Conservation (phyloP, 2,329 filamentous ascomycete genomes). For the Fusarium anguioides region DNA sequence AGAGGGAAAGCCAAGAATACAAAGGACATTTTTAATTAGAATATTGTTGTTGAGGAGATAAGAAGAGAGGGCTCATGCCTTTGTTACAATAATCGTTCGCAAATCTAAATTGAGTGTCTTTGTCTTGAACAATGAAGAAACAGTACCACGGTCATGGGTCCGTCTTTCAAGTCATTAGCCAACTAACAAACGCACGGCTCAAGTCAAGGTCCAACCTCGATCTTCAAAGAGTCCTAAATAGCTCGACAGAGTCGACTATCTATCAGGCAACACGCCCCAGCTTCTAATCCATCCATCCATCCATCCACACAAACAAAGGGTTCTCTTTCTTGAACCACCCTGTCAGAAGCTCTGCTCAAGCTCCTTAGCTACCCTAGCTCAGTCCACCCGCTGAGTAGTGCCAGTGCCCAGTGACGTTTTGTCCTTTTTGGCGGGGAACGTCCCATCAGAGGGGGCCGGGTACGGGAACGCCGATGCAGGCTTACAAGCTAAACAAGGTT, state of each 20-base stretch:
- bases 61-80: background rate
- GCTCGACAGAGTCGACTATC: background rate
- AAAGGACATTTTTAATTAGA: background rate
- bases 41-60: background rate
- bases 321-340: conserved; percentile 10
- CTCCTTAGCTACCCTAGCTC: conserved; percentile 2
- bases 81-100: background rate
- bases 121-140: conserved; percentile 4
- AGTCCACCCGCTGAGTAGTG: conserved; percentile 4
- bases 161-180: conserved; percentile 16
- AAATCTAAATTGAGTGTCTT: background rate
- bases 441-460: background rate
- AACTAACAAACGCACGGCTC: conserved; percentile 15
- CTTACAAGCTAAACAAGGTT: conserved; percentile 33
- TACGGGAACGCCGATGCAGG: conserved; percentile 40
- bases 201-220: conserved; percentile 7
- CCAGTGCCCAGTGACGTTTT: conserved; percentile 13
- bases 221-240: conserved; percentile 5
- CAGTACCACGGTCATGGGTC: background rate
- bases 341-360: background rate
- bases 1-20: background rate
- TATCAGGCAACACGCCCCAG: conserved; percentile 8
- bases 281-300: too few species aligned
- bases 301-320: background rate
- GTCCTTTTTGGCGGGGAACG: conserved; percentile 10